A percentile compares a stretch with the other conserved stretches of the same genome.
Conservation (phyloP, 306 rosid genomes). For the Pueraria montana region DNA sequence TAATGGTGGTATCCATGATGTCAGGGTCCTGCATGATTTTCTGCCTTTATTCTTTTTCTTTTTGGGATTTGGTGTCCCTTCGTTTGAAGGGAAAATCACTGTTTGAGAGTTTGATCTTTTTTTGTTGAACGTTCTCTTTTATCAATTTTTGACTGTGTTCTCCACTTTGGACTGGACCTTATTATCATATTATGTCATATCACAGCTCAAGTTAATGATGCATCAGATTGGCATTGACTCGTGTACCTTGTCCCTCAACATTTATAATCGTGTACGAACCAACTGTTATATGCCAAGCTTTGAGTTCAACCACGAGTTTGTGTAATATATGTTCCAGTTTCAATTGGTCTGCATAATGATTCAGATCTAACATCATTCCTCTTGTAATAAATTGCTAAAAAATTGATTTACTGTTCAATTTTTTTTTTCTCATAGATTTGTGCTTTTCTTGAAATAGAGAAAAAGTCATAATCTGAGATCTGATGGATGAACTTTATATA, state of each 20-base stretch:
- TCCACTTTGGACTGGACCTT: conserved; percentile 3
- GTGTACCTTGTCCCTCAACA: conserved; percentile 2
- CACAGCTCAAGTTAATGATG: conserved; percentile 18
- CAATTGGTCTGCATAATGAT: conserved; percentile 5
- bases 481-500: not conserved
- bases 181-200: conserved; percentile 22
- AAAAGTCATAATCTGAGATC: conserved; percentile 46
- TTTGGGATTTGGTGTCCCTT: conserved; percentile 31
- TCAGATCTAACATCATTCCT: conserved; percentile 14
- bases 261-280: not conserved
- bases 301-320: not conserved
- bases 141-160: conserved; percentile 12
- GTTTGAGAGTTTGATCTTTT: conserved; percentile 1
- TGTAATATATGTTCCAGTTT: not conserved
- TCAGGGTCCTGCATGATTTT: conserved; percentile 15
- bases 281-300: not conserved
- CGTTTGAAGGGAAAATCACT: conserved; percentile 17
- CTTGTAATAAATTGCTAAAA: not conserved
- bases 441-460: conserved; percentile 46
- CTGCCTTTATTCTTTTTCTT: conserved; percentile 26
- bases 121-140: not conserved
- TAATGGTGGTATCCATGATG: conserved; percentile 30
- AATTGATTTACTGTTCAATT: not conserved
- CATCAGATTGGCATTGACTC: conserved; percentile 6
- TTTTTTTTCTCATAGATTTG: conserved; percentile 5